Evolutionary conservation across 169 alveolate species (phyloP), one percentile per base, ranked within the genome.

Genomic region (Plasmodium reichenowi): DNA sequence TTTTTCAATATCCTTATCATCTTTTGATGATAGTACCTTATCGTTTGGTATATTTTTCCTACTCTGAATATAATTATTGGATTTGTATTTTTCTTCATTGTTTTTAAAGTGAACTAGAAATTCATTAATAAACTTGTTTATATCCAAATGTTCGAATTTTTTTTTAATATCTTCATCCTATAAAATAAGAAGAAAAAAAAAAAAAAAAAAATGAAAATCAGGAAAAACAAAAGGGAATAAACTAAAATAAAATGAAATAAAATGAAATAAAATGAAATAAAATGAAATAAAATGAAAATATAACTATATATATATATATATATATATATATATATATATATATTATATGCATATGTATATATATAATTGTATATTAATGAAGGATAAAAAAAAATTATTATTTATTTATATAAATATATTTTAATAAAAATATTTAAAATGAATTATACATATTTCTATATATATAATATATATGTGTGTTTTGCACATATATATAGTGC

Each of bases 81-180:
- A 56, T 52, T 80, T 80, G 66, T 80, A 80, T 72, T 60, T 80
- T 68, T 80, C 90, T 68, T 80, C 73, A 54, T 80, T 80, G 24
- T 68, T 60, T 68, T 72, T 80, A 20, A 68, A 68, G 50, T 80
- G 90, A 29, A 48, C 24, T 80, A 80, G 67, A 50, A 80, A 80
- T 43, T 67, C 90, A 17, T 66, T 80, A 48, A 72, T 17, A 38
- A 67, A 80, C 54, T 62, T 68, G 26, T 32, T 13, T 80, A 80
- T 80, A 56, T 72, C 80, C 48, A 80, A 67, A 38, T 80, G 58
- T 80, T 80, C 90, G 64, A 80, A 80, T 68, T 80, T 66, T 24
- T 48, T 54, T 68, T 68, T 80, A 59, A 80, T 60, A 4, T 80
- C 74, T 50, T 66, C 67, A 56, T 80, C 90, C 20, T 60, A 68